Evolutionary conservation across 1,284 basidiomycete species (phyloP).

Genomic region (Earliella scabrosa): DNA sequence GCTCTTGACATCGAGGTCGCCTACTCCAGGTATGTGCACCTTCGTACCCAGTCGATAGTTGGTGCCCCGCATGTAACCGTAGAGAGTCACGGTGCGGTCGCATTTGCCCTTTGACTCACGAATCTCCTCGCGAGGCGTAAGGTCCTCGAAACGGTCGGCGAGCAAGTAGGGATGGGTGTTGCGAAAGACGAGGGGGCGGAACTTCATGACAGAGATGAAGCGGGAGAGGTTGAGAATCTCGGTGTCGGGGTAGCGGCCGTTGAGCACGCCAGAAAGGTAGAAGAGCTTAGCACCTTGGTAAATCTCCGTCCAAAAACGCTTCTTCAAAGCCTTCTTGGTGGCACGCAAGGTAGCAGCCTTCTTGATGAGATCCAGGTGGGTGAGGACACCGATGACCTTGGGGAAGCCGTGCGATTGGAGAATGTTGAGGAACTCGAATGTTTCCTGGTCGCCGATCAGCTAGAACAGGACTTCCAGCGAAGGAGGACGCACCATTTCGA

Average conservation of each 20-base stretch:
- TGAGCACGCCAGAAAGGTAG: slow-evolving; percentile 97
- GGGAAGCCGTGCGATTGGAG: slow-evolving; percentile 98
- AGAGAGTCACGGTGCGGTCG: slow-evolving; percentile 91
- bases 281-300: slow-evolving; percentile 99
- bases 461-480: not conserved
- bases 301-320: slow-evolving; percentile 99
- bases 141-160: slow-evolving; percentile 95
- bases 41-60: slow-evolving; percentile 84
- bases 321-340: slow-evolving; percentile 96
- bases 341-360: slow-evolving; percentile 86
- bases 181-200: slow-evolving; percentile 95
- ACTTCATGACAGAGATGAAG: slow-evolving; percentile 99
- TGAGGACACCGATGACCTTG: slow-evolving; percentile 96
- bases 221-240: slow-evolving; percentile 96
- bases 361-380: slow-evolving; percentile 97
- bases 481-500: slow-evolving; percentile 85
- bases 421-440: slow-evolving; percentile 98
- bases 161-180: slow-evolving; percentile 96
- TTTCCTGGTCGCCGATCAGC: slow-evolving; percentile 69
- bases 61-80: slow-evolving; percentile 94
- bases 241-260: slow-evolving; percentile 96
- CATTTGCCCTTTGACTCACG: slow-evolving; percentile 82
- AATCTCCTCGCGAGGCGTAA: slow-evolving; percentile 88
- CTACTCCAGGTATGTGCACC: slow-evolving; percentile 95
- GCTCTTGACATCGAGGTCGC: slow-evolving; percentile 80